A percentile compares a stretch with the other conserved stretches of the same genome.
These are phyloP conservation scores for Cercophora sp. DNA, from an alignment of 495 filamentous ascomycete species.

Conservation along the genomic window DNA sequence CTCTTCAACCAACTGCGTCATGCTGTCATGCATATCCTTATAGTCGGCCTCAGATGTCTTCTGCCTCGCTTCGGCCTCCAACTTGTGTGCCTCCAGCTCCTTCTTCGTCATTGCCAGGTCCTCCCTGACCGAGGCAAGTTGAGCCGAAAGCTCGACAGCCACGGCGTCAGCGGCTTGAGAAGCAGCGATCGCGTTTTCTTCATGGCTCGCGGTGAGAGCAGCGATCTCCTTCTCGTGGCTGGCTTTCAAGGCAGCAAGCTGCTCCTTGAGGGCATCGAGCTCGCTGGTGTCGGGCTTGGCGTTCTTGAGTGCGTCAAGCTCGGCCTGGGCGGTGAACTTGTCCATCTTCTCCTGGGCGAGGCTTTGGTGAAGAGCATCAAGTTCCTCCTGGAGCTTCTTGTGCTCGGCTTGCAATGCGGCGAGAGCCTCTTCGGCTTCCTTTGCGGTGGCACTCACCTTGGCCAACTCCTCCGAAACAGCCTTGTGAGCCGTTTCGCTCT, in stretches of 20 bases:
- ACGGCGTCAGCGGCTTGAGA: constrained; percentile 22
- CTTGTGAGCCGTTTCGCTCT: constrained; percentile 26
- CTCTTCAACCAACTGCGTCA: constrained; percentile 48
- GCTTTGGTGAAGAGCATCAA: constrained; percentile 41
- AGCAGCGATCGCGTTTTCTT: constrained; percentile 22
- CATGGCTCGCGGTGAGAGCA: constrained; percentile 33
- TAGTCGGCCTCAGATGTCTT: constrained; percentile 51
- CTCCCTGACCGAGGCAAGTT: constrained; percentile 33
- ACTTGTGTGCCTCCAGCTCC: constrained; percentile 43
- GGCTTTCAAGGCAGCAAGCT: constrained; percentile 29
- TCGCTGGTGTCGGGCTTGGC: constrained; percentile 50
- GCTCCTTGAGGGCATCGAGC: constrained; percentile 35
- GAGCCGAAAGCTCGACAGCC: constrained; percentile 29
- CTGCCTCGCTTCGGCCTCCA: constrained; percentile 36
- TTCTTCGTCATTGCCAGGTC: constrained; percentile 38
- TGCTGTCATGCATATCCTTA: constrained; percentile 53
- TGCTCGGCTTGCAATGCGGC: constrained; percentile 19
- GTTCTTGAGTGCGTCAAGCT: constrained; percentile 48
- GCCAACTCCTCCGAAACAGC: constrained; percentile 21
- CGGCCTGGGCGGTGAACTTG: constrained; percentile 50
- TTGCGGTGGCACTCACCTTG: no score
- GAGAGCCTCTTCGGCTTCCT: constrained; percentile 20
- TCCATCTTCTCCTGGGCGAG: constrained; percentile 53
- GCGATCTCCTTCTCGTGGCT: constrained; percentile 19
- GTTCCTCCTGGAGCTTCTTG: constrained; percentile 39